These are phyloP conservation scores for Triangularia verruculosa DNA, from an alignment of 2,329 filamentous ascomycete species.

Conservation along the genomic window DNA sequence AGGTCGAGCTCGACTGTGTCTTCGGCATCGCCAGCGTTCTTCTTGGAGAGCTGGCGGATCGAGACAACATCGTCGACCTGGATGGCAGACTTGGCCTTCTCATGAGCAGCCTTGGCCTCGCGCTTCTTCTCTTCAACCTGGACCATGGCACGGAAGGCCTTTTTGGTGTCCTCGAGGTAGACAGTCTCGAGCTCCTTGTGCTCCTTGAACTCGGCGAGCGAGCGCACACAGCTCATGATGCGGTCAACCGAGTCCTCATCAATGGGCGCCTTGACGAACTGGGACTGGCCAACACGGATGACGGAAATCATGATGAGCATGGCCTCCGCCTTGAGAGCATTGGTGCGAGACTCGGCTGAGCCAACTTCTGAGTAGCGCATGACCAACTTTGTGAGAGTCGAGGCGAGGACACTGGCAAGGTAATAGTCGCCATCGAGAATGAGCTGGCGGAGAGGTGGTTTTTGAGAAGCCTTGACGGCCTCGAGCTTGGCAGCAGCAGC, in stretches of 20 bases:
- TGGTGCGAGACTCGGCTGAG: constrained; percentile 78
- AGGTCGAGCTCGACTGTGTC: constrained; percentile 88
- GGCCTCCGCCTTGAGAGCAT: constrained; percentile 89
- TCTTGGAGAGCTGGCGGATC: constrained; percentile 90
- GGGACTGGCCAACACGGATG: constrained; percentile 95
- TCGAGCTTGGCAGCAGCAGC: constrained; percentile 87
- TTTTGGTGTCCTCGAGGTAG: constrained; percentile 90
- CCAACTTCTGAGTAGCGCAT: constrained; percentile 97
- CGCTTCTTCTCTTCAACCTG: constrained; percentile 97
- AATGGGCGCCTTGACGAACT: constrained; percentile 95
- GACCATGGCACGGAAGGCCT: constrained; percentile 96
- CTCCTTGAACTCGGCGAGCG: constrained; percentile 82
- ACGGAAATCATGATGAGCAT: constrained; percentile 99
- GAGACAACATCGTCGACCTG: constrained; percentile 94
- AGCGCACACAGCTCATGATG: constrained; percentile 95
- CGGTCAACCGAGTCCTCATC: constrained; percentile 98
- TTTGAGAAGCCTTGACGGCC: constrained; percentile 94
- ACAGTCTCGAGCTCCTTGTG: constrained; percentile 89
- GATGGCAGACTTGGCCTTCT: constrained; percentile 89
- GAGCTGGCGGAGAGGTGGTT: constrained; percentile 88
- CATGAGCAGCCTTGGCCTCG: constrained; percentile 85
- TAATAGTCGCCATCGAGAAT: constrained; percentile 98
- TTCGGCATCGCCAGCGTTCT: constrained; percentile 74
- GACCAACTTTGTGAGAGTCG: constrained; percentile 92
- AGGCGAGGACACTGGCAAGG: constrained; percentile 89